Percentiles rank a stretch among this genome's conserved stretches.
These are phyloP conservation scores for Nemania diffusa DNA, from an alignment of 2,329 filamentous ascomycete species.

Conservation along the genomic window DNA sequence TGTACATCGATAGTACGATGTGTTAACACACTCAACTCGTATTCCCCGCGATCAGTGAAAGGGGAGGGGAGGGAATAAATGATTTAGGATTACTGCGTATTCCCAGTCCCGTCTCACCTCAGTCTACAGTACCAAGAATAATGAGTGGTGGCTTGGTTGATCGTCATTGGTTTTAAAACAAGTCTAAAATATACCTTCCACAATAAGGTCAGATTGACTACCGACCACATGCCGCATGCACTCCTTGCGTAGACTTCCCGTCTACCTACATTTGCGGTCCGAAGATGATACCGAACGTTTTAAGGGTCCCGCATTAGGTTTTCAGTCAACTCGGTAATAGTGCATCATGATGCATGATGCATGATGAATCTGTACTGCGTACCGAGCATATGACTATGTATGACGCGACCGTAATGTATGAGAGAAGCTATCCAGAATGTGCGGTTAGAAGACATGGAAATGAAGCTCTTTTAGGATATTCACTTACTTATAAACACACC, in stretches of 20 bases:
- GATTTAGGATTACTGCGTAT: neutral
- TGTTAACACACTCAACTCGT: neutral
- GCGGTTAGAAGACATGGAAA: no score
- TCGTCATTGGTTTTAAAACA: neutral
- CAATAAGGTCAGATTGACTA: conserved; percentile 6
- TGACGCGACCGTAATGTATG: no score
- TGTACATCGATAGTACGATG: neutral
- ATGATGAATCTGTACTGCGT: neutral
- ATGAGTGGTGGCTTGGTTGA: neutral
- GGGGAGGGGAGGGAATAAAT: neutral
- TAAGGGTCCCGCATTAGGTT: neutral
- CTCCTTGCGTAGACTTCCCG: neutral
- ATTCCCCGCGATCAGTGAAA: neutral
- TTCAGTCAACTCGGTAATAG: no score
- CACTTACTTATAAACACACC: no score
- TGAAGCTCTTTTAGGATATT: no score
- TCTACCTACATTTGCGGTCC: neutral
- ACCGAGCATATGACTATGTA: neutral
- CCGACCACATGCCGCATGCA: neutral
- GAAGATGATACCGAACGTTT: neutral
- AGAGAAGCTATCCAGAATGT: no score
- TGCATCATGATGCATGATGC: neutral
- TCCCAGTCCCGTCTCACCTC: neutral
- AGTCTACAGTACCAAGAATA: neutral
- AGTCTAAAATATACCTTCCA: neutral